Evolutionary conservation across 1,284 basidiomycete species (phyloP).

Genomic region (Tranzscheliella williamsii): DNA sequence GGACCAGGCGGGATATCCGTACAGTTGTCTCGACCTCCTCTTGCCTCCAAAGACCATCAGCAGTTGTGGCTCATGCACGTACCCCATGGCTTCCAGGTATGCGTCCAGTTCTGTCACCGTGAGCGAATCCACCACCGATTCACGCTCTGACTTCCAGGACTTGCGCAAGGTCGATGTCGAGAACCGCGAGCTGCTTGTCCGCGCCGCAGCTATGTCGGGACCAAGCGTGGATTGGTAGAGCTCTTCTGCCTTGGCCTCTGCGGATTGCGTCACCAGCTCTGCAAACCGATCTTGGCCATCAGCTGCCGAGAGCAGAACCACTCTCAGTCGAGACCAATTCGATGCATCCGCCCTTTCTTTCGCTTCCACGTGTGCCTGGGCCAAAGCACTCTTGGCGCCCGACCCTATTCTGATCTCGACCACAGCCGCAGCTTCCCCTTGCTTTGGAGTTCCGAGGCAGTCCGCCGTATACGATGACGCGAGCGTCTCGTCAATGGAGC

Average conservation of each 20-base stretch:
- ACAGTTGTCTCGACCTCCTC: constrained; percentile 3
- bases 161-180: constrained; percentile 14
- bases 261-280: background rate
- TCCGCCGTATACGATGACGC: constrained; percentile 34
- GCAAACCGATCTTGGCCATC: background rate
- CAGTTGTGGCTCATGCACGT: constrained; percentile 22
- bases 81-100: constrained; percentile 2
- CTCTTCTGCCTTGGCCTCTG: background rate
- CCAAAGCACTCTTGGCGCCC: too few species aligned
- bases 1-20: constrained; percentile 35
- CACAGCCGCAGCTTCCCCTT: too few species aligned
- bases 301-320: background rate
- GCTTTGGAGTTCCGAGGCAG: too few species aligned
- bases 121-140: background rate
- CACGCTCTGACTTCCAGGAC: constrained; percentile 10
- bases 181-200: constrained; percentile 1
- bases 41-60: constrained; percentile 12
- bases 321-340: background rate
- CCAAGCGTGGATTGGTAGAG: background rate
- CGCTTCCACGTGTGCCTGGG: too few species aligned
- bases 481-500: constrained; percentile 24
- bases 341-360: background rate
- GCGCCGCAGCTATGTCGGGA: constrained; percentile 3
- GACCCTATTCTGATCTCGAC: background rate
- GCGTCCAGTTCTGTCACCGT: constrained; percentile 5